Evolutionary conservation across 768 basidiomycete species (phyloP), one percentile per base, ranked within the genome.

Genomic region (Hericium erinaceus): DNA sequence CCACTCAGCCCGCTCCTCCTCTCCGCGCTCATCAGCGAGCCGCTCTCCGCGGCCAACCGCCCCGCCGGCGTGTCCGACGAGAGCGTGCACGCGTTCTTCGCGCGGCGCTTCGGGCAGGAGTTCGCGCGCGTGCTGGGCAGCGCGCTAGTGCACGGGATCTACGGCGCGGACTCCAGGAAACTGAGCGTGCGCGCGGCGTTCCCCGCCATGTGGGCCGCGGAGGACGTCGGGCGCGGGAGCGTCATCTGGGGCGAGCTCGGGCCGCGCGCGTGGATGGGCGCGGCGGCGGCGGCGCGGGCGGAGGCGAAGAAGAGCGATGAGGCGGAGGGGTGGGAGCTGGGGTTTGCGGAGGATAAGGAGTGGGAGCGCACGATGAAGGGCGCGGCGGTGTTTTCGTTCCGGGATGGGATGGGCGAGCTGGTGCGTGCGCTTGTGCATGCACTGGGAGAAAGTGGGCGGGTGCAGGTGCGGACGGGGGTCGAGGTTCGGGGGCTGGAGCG

Each of bases 111-210:
- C 57, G 90, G 92, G 0, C 68, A 75, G 6, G 69, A 75, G 2
- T 80, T 95, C 63, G 92, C 95, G 1, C 79, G 83, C 15, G 77
- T 80, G 2, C 77, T 98, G 56, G 88, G 44, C 66, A 91, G 78
- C 38, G 87, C 95, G 0, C 73, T 97, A 58, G 82, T 93, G 1
- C 95, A 97, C 65, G 95, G 95, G 0, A 89, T 98, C 56, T 98
- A 98, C 67, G 93, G 92, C 1, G 82, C 92, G 0, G 92, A 95
- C 64, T 81, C 93, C 2, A 73, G 88, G 2, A 64, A 73, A 41
- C 71, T 98, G 16, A 91, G 89, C 58, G 75, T 92, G 2, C 80
- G 85, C 3, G 78, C 92, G 2, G 81, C 91, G 1, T 92, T 97
- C 65, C 87, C 90, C 0, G 72, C 75, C 2, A 62, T 97, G 55